Base-by-base conservation (phyloP, 331 rosid genomes). In the Phaseolus coccineus region DNA sequence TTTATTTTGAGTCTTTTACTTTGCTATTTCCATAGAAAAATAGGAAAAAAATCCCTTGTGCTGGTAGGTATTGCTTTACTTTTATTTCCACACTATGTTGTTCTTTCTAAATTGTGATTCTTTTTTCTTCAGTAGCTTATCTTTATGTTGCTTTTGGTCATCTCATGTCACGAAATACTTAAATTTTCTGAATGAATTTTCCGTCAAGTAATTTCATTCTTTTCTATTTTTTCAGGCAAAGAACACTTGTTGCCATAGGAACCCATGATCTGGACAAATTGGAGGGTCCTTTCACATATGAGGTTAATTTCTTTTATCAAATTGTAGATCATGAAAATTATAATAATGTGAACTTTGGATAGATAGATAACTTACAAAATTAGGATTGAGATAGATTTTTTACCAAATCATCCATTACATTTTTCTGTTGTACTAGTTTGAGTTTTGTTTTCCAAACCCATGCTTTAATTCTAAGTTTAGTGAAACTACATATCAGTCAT, bases 231-330 rank as follows among this genome's bases (percentile, higher is more conserved):
- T 78, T 64, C 78, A 94, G 98, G 85, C 90, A 94, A 80, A 90
- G 98, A 88, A 91, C 97, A 22, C 92, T 96, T 12, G 99, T 93
- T 79, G 99, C 99, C 59, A 96, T 96, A 74, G 99, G 99, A 61
- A 96, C 99, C 74, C 99, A 96, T 78, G 99, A 96, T 84, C 82
- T 96, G 87, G 99, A 96, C 75, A 91, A 81, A 67, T 81, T 96
- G 79, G 86, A 89, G 77, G 85, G 89, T 71, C 99, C 99, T 57
- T 96, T 96, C 83, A 87, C 98, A 31, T 93, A 96, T 84, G 99
- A 96, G 97, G 99, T 94, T 19, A 19, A 19, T 19, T 89, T 76
- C 80, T 84, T 78, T 78, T 77, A 28, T 66, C 65, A 53, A 80
- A 79, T 12, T 61, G 25, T 77, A 15, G 76, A 48, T 24, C 27